Base-by-base conservation (phyloP, 2,329 filamentous ascomycete genomes). In the Epichloe bromicola region DNA sequence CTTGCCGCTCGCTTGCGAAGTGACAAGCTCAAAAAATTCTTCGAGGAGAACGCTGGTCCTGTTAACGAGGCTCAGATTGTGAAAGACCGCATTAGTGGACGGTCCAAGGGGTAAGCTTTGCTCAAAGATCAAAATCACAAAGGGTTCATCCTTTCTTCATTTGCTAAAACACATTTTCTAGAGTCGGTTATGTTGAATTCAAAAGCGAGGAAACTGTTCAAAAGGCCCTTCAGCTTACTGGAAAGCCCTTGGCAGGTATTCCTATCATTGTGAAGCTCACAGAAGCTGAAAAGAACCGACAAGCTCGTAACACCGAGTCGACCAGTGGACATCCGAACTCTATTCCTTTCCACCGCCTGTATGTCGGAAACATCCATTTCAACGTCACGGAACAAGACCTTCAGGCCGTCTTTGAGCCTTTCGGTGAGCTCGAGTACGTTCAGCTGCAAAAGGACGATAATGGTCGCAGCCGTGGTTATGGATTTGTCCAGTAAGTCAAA, bases 291-390 rank as follows among this genome's bases (percentile, higher is more conserved):
- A 98, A 98, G 77, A 98, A 98, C 66, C 89, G 93, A 61, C 91
- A 95, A 75, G 88, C 89, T 57, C 88, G 91, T 59, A 91, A 80
- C 57, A 80, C 86, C 49, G 86, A 93, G 60, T 73, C 78, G 48
- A 76, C 78, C 58, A 82, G 77, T 58, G 74, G 72, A 53, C 80
- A 88, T 59, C 83, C 85, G 54, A 90, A 90, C 65, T 85, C 87
- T 55, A 85, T 95, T 53, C 93, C 93, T 23, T 97, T 97, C 74
- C 93, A 98, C 71, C 87, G 94, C 60, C 85, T 98, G 54, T 98
- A 97, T 69, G 91, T 98, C 60, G 93, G 93, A 70, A 98, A 98
- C 67, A 97, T 98, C 60, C 93, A 98, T 74, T 98, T 98, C 78
- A 96, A 89, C 67, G 95, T 98, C 67, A 96, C 89, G 65, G 93